These are phyloP conservation scores for Drechslera avenae DNA, from an alignment of 2,329 filamentous ascomycete species.

Conservation along the genomic window DNA sequence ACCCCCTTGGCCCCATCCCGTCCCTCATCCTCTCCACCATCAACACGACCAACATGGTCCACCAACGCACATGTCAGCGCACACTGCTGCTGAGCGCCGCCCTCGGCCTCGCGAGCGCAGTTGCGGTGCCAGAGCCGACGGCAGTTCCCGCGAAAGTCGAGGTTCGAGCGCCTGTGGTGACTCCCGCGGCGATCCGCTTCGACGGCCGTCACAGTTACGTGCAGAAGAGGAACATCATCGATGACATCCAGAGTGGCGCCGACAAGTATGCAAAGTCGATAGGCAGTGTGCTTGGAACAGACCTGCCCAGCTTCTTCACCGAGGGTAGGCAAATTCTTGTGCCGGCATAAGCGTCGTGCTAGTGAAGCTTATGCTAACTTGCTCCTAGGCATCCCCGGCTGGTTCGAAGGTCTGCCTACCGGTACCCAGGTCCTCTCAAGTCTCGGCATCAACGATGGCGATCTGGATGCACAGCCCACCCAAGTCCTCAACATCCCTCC, in stretches of 20 bases:
- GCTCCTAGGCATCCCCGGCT: slow-evolving; percentile 63
- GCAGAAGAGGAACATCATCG: slow-evolving; percentile 39
- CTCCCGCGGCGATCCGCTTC: slow-evolving; percentile 43
- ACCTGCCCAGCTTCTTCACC: slow-evolving; percentile 46
- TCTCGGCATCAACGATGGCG: slow-evolving; percentile 63
- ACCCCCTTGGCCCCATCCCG: not conserved
- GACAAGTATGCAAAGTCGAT: slow-evolving; percentile 38
- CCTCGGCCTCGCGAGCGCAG: slow-evolving; percentile 29
- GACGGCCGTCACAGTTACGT: slow-evolving; percentile 39
- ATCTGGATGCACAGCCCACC: slow-evolving; percentile 68
- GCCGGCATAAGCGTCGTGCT: slow-evolving; percentile 7
- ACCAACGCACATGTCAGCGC: slow-evolving; percentile 19
- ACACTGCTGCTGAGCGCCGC: slow-evolving; percentile 31
- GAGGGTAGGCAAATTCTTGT: slow-evolving; percentile 32
- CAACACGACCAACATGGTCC: slow-evolving; percentile 21
- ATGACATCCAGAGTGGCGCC: slow-evolving; percentile 40
- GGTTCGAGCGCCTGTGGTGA: slow-evolving; percentile 38
- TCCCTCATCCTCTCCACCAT: not conserved
- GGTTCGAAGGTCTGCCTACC: slow-evolving; percentile 67
- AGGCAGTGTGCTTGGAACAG: slow-evolving; percentile 42
- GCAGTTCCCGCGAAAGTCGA: slow-evolving; percentile 37
- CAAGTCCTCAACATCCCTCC: slow-evolving; percentile 72
- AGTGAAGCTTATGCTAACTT: slow-evolving; percentile 28
- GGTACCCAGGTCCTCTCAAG: slow-evolving; percentile 65
- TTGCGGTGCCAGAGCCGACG: slow-evolving; percentile 42